Percentiles rank a stretch among this genome's conserved stretches.
Conservation (phyloP, 176 grass and related monocot species). For the Eragrostis nindensis region DNA sequence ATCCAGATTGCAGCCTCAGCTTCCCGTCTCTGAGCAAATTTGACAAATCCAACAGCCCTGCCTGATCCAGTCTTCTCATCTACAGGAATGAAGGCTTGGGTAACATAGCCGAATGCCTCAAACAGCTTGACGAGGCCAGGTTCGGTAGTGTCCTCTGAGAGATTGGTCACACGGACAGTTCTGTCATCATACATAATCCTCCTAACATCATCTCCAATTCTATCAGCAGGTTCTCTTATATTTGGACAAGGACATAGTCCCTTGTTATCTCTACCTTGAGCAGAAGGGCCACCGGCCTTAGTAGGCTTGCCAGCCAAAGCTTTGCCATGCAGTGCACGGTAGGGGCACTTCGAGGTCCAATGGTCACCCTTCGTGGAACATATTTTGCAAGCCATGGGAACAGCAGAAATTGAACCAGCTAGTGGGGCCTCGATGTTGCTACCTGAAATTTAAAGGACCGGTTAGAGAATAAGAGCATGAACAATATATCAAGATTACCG, state of each 20-base stretch:
- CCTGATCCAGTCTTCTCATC: slow-evolving; percentile 51
- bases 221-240: background rate
- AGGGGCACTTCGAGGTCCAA: slow-evolving; percentile 72
- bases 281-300: slow-evolving; percentile 29
- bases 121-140: slow-evolving; percentile 36
- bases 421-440: too few species aligned
- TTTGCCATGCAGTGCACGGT: slow-evolving; percentile 54
- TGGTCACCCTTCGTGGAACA: slow-evolving; percentile 89
- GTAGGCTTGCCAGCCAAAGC: slow-evolving; percentile 45
- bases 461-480: slow-evolving; percentile 7
- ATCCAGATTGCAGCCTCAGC: slow-evolving; percentile 48
- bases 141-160: slow-evolving; percentile 51
- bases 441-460: slow-evolving; percentile 43
- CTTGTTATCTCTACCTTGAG: background rate
- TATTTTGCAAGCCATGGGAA: too few species aligned
- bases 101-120: slow-evolving; percentile 38
- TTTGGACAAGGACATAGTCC: too few species aligned
- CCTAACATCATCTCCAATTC: slow-evolving; percentile 25
- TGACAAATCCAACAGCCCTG: slow-evolving; percentile 46
- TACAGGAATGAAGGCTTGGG: slow-evolving; percentile 41
- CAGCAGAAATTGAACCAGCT: too few species aligned
- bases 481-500: background rate
- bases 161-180: slow-evolving; percentile 50
- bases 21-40: slow-evolving; percentile 45
- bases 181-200: slow-evolving; percentile 45